Evolutionary conservation across 2,329 filamentous ascomycete species (phyloP).

Genomic region (Fusarium sp.): DNA sequence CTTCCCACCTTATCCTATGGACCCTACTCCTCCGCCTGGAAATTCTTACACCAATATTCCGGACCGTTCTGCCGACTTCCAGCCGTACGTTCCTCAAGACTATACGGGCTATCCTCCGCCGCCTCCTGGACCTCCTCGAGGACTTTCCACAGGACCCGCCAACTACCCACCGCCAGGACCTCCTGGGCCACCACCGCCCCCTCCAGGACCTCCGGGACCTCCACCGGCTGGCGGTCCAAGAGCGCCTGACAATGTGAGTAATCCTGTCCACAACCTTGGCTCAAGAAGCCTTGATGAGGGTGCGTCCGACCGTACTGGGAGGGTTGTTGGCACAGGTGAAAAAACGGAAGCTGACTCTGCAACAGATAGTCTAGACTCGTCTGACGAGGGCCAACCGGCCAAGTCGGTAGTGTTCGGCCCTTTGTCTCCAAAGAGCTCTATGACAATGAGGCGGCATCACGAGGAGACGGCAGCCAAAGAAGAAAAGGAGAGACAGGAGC

Average conservation of each 20-base stretch:
- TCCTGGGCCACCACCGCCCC: slow-evolving; percentile 44
- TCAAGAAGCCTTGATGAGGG: slow-evolving; percentile 47
- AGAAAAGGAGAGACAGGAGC: slow-evolving; percentile 29
- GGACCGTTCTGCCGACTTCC: slow-evolving; percentile 48
- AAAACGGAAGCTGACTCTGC: slow-evolving; percentile 32
- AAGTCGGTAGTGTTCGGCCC: slow-evolving; percentile 60
- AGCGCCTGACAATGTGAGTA: slow-evolving; percentile 57
- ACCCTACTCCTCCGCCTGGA: slow-evolving; percentile 38
- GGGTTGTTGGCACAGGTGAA: slow-evolving; percentile 8
- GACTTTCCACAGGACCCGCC: slow-evolving; percentile 12
- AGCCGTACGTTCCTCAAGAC: slow-evolving; percentile 55
- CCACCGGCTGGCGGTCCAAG: slow-evolving; percentile 46
- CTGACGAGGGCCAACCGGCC: slow-evolving; percentile 25
- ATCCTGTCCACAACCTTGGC: slow-evolving; percentile 45
- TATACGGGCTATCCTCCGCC: slow-evolving; percentile 54
- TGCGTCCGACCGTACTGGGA: slow-evolving; percentile 48
- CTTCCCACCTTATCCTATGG: slow-evolving; percentile 54
- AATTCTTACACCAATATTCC: slow-evolving; percentile 51
- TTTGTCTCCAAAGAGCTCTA: slow-evolving; percentile 59
- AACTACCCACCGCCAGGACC: slow-evolving; percentile 34
- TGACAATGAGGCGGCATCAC: slow-evolving; percentile 55
- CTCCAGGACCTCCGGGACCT: slow-evolving; percentile 45
- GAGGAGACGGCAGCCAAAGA: slow-evolving; percentile 40
- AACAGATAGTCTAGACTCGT: slow-evolving; percentile 44
- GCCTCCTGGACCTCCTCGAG: slow-evolving; percentile 46